Evolutionary conservation across 352 stramenopile species (phyloP).

Genomic region (Peronospora belbahrii): DNA sequence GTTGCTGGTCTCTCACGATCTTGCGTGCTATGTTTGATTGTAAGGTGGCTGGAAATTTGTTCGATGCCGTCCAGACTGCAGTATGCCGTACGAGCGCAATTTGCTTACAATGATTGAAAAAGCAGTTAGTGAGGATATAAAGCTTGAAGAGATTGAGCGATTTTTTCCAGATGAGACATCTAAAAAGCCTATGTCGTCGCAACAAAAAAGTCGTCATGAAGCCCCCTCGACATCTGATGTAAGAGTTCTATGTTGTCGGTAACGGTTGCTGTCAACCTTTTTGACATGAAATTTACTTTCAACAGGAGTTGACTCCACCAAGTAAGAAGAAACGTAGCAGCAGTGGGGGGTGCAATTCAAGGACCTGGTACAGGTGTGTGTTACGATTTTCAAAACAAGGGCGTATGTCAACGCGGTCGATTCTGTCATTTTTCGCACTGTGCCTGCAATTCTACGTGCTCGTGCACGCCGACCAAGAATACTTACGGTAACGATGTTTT

Average conservation of each 20-base stretch:
- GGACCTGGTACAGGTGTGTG: constrained; percentile 66
- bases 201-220: constrained; percentile 37
- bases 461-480: constrained; percentile 72
- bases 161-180: constrained; percentile 61
- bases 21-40: neutral
- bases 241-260: constrained; percentile 1
- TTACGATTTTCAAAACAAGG: constrained; percentile 88
- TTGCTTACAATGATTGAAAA: constrained; percentile 62
- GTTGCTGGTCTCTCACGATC: constrained; percentile 20
- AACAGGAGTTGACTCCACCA: constrained; percentile 44
- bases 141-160: constrained; percentile 73
- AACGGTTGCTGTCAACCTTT: neutral
- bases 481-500: constrained; percentile 57
- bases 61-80: constrained; percentile 53
- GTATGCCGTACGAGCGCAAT: constrained; percentile 53
- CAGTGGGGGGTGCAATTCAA: constrained; percentile 21
- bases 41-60: constrained; percentile 73
- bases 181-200: constrained; percentile 40
- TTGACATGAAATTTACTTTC: neutral
- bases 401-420: constrained; percentile 69
- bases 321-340: constrained; percentile 63
- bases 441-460: constrained; percentile 81
- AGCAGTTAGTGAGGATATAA: constrained; percentile 64
- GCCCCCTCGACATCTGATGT: constrained; percentile 33
- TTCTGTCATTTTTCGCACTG: constrained; percentile 87